Evolutionary conservation across 2,329 filamentous ascomycete genomes (phyloP), one percentile per base, ranked within the genome.

Genomic region (Exutisphaerella laricina): DNA sequence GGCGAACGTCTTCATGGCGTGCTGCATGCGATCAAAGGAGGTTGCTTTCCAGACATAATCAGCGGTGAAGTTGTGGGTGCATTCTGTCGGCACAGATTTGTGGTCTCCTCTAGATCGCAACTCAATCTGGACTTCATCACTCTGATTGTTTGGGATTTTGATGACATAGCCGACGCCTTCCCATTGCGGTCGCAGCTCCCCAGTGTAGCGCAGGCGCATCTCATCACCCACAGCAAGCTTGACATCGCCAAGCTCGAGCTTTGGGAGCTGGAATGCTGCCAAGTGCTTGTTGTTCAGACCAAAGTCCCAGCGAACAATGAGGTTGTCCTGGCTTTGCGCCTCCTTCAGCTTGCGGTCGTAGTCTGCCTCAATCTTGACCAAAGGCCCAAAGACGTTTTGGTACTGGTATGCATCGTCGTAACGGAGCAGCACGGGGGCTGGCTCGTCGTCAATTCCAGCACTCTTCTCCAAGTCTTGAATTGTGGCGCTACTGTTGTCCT

Each of bases 41-140:
- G 94, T 98, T 10, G 94, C 92, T 65, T 98, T 98, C 92, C 92
- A 98, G 43, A 98, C 92, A 61, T 98, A 98, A 65, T 98, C 92
- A 53, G 90, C 92, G 12, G 88, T 95, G 68, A 98, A 98, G 66
- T 96, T 95, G 68, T 94, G 88, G 0, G 90, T 95, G 66, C 90
- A 92, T 59, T 98, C 90, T 0, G 88, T 95, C 0, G 92, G 92
- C 1, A 97, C 87, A 20, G 85, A 87, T 67, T 97, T 97, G 70
- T 97, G 89, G 62, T 94, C 94, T 49, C 88, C 89, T 50, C 92
- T 90, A 59, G 92, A 88, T 55, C 92, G 85, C 61, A 98, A 71
- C 65, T 98, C 92, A 52, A 98, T 84, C 7, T 85, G 94, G 39
- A 98, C 92, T 64, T 98, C 90, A 59, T 98, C 92, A 10, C 89